Evolutionary conservation across 345 rosid genomes (phyloP), one percentile per base, ranked within the genome.

Genomic region (Salix dunnii): DNA sequence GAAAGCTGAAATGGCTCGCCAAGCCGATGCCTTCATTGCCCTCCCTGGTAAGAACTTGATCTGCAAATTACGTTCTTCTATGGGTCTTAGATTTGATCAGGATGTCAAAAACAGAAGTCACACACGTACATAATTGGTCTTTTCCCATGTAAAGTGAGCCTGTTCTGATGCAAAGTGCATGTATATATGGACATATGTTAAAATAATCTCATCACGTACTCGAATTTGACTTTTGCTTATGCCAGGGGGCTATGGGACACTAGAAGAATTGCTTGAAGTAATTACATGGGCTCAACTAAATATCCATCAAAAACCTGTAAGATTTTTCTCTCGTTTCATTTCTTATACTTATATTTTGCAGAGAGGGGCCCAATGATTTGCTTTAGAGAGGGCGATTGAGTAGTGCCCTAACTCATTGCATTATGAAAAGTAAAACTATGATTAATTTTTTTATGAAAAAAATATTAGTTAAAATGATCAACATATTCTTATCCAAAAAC

Each of bases 231-330:
- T 21, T 62, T 36, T 4, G 30, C 69, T 31, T 10, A 42, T 66
- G 38, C 60, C 76, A 95, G 99, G 99, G 79, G 99, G 99, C 38
- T 94, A 94, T 80, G 99, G 99, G 43, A 94, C 99, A 36, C 92
- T 94, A 0, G 99, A 94, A 79, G 99, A 94, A 75, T 80, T 94
- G 78, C 93, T 94, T 36, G 98, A 94, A 87, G 97, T 92, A 72
- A 94, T 94, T 80, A 92, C 98, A 40, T 91, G 98, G 99, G 97
- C 97, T 72, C 99, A 94, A 86, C 97, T 94, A 20, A 94, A 97
- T 36, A 94, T 94, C 83, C 99, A 94, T 84, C 86, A 83, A 62
- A 94, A 94, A 84, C 99, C 99, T 70, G 97, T 92, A 89, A 85
- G 91, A 71, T 25, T 33, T 48, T 51, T 30, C 35, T 68, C 65